Base-by-base conservation (phyloP, 176 grass and related monocot genomes). In the Triticum timopheevii region DNA sequence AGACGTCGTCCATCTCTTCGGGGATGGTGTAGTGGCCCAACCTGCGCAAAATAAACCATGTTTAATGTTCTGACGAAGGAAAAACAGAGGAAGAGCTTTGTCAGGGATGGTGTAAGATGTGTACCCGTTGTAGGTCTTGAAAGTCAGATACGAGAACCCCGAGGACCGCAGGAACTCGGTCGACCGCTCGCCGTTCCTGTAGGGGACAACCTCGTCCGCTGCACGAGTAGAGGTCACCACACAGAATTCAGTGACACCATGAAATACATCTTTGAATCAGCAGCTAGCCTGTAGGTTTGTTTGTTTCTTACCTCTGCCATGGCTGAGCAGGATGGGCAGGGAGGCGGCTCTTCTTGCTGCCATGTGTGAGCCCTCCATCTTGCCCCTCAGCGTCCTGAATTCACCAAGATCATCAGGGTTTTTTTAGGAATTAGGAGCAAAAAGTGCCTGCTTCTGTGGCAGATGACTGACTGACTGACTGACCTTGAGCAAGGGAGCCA, bases 401-500 rank as follows among this genome's bases (percentile, higher is more conserved):
- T 52, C 19, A 83, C 22, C 31, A 59, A 62, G 6, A 78, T 5
- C 83, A 25, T 35, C 24, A 83, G 11, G 36, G 79, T 62, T 34
- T 42, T 8, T 39, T 52, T 1, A 12, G 42, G 42, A 44, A 52
- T 77, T 11, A 56, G 9, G 16, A 77, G 73, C 10, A 49, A 16
- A 44, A 9, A 0, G 71, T 74, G 23, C 3, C 23, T 5, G 23
- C 3, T 33, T 75, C 9, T 10, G 34, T 34, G 30, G 13, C 25
- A 27, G 19, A 67, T 44, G 42, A 44, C 42, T 44, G 42, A 44
- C 42, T 44, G 38, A 39, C 38, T 84, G 17, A 59, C 94, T 88
- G 93, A 95, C 96, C 96, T 95, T 76, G 91, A 95, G 86, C 96
- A 98, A 78, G 96, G 96, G 62, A 98, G 96, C 96, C 96, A 98